phyloP scores from a whole-genome alignment of 495 filamentous ascomycete genomes.

The Venustampulla echinocandica region DNA sequence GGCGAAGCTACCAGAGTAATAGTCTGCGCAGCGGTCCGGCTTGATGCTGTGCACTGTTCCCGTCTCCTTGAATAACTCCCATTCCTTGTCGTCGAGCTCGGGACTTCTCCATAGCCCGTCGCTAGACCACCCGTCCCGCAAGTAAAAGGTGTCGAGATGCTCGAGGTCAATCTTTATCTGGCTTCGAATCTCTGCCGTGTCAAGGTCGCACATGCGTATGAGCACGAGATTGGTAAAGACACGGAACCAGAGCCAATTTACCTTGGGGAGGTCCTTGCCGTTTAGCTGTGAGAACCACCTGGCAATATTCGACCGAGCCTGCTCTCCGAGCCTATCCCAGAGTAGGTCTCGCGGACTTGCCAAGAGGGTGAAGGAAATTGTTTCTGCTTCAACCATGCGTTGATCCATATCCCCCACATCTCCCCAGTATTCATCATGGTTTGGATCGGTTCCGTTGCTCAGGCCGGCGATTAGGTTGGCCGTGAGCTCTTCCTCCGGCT shows the following conservation, averaged over 20 bases:
- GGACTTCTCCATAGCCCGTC: slow-evolving; percentile 39
- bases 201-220: slow-evolving; percentile 38
- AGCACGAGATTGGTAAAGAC: slow-evolving; percentile 54
- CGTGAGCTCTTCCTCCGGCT: not conserved
- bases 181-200: slow-evolving; percentile 31
- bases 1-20: slow-evolving; percentile 54
- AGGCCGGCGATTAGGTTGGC: slow-evolving; percentile 34
- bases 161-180: slow-evolving; percentile 46
- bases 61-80: no score
- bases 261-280: slow-evolving; percentile 32
- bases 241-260: slow-evolving; percentile 48
- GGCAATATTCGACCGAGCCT: slow-evolving; percentile 39
- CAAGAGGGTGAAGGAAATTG: slow-evolving; percentile 37
- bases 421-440: slow-evolving; percentile 47
- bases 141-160: slow-evolving; percentile 51
- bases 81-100: slow-evolving; percentile 38
- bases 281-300: slow-evolving; percentile 47
- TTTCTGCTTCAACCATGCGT: slow-evolving; percentile 55
- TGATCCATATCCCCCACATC: slow-evolving; percentile 46
- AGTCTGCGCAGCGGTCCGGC: no score
- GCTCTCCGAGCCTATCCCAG: no score
- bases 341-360: no score
- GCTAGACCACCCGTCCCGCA: slow-evolving; percentile 52
- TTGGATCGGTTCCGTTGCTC: slow-evolving; percentile 42
- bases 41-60: no score